A percentile compares a stretch with the other conserved stretches of the same genome.
These are phyloP conservation scores for Ilex paraguariensis DNA, from an alignment of 305 asterid species.

Conservation along the genomic window DNA sequence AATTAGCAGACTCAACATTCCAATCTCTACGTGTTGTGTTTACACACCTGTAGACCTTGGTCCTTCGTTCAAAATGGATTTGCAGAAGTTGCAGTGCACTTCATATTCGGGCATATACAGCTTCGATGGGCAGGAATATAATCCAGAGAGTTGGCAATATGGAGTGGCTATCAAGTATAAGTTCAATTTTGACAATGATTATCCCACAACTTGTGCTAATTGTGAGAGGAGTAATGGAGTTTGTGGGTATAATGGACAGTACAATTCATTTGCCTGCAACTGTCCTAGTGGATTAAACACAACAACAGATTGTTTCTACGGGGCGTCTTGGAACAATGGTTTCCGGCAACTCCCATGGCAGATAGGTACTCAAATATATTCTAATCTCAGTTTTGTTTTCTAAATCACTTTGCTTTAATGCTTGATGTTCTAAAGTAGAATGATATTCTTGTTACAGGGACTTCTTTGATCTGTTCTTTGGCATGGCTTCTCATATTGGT, in stretches of 20 bases:
- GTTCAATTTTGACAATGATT: constrained; percentile 64
- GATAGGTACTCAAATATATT: constrained; percentile 25
- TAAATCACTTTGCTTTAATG: not conserved
- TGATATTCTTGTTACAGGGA: constrained; percentile 34
- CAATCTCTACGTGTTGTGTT: constrained; percentile 61
- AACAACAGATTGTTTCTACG: constrained; percentile 48
- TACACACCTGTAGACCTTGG: constrained; percentile 86
- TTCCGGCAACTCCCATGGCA: constrained; percentile 30
- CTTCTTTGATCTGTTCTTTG: constrained; percentile 22
- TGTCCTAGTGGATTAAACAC: constrained; percentile 68
- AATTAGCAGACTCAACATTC: constrained; percentile 42
- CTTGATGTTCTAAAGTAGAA: constrained; percentile 10
- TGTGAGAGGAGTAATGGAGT: constrained; percentile 81
- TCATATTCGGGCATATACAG: constrained; percentile 66
- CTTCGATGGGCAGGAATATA: constrained; percentile 39
- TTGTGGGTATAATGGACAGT: constrained; percentile 50
- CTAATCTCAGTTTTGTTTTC: not conserved
- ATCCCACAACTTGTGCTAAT: constrained; percentile 46
- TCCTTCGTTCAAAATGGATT: constrained; percentile 71
- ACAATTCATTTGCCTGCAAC: constrained; percentile 46
- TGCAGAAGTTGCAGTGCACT: constrained; percentile 48
- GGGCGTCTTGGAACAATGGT: constrained; percentile 41
- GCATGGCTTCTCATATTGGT: constrained; percentile 28
- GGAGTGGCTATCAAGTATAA: constrained; percentile 71
- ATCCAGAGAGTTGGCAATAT: constrained; percentile 64